Evolutionary conservation across 371 early-diverging fungal species (phyloP), one percentile per base, ranked within the genome.

Genomic region (Pancytospora philotis): DNA sequence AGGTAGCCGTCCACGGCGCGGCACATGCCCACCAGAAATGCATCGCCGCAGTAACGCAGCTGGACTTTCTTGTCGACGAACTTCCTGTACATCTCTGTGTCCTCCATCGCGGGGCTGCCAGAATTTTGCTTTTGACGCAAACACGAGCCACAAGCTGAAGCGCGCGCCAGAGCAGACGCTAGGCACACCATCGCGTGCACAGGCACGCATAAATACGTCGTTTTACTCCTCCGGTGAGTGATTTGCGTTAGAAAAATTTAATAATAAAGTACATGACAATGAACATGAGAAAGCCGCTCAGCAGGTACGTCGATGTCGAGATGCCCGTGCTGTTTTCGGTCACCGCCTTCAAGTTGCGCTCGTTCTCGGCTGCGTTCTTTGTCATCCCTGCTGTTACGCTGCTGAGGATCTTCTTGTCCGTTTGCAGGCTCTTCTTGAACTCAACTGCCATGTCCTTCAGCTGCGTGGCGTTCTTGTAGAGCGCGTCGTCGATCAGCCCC

Each of bases 191-290:
- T n/a, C n/a, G n/a, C n/a, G n/a, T n/a, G n/a, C n/a, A n/a, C n/a
- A n/a, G n/a, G n/a, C n/a, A n/a, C n/a, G n/a, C n/a, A n/a, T n/a
- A n/a, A n/a, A n/a, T n/a, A n/a, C n/a, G n/a, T n/a, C n/a, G n/a
- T n/a, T n/a, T n/a, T n/a, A n/a, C n/a, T n/a, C n/a, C n/a, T n/a
- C n/a, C n/a, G n/a, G n/a, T n/a, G n/a, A n/a, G n/a, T n/a, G n/a
- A n/a, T 45, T 55, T 41, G 48, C 34, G 35, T 64, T 66, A 52
- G 30, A 69, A 49, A 69, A 66, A 68, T 62, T 66, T 25, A 1
- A 65, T 35, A 10, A 66, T 66, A 35, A 62, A 66, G 41, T 66
- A 62, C 66, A 62, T 66, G 65, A 66, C 66, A 6, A 62, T 34
- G 31, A 62, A 66, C 35, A 66, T 8, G 10, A 66, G 16, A 25